These are phyloP conservation scores for Pythium dissimile DNA, from an alignment of 352 stramenopile genomes.

Conservation along the genomic window DNA sequence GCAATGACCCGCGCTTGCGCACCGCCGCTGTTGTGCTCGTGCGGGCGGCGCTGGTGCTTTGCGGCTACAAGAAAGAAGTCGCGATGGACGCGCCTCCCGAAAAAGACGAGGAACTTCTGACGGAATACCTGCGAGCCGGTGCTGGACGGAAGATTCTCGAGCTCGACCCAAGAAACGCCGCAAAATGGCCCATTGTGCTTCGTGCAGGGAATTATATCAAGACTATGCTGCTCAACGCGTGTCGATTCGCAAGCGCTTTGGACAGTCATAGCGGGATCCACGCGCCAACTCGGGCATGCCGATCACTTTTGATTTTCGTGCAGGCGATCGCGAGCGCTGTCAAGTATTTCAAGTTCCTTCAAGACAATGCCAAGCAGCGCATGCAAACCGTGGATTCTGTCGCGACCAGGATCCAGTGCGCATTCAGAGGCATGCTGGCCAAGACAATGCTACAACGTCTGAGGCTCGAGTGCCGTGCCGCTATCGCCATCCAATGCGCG, in stretches of 20 bases:
- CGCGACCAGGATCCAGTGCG: conserved; percentile 47
- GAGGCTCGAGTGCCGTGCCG: conserved; percentile 28
- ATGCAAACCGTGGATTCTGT: conserved; percentile 13
- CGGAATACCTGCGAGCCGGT: conserved; percentile 36
- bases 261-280: too few relatives aligned
- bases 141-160: conserved; percentile 29
- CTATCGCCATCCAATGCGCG: conserved; percentile 57
- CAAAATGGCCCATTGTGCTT: conserved; percentile 20
- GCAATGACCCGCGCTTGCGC: background rate
- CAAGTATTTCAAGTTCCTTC: conserved; percentile 54
- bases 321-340: conserved; percentile 31
- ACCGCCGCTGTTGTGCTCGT: conserved; percentile 20
- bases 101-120: conserved; percentile 28
- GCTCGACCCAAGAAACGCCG: conserved; percentile 26
- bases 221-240: background rate
- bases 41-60: conserved; percentile 29
- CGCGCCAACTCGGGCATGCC: too few relatives aligned
- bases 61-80: conserved; percentile 33
- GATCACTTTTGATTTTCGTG: conserved; percentile 20
- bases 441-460: conserved; percentile 25
- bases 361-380: conserved; percentile 28
- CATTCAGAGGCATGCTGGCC: conserved; percentile 30
- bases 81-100: conserved; percentile 13
- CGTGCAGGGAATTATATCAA: conserved; percentile 17
- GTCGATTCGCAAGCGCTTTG: too few relatives aligned